Conservation (phyloP, 345 rosid genomes). For the Isatis tinctoria region DNA sequence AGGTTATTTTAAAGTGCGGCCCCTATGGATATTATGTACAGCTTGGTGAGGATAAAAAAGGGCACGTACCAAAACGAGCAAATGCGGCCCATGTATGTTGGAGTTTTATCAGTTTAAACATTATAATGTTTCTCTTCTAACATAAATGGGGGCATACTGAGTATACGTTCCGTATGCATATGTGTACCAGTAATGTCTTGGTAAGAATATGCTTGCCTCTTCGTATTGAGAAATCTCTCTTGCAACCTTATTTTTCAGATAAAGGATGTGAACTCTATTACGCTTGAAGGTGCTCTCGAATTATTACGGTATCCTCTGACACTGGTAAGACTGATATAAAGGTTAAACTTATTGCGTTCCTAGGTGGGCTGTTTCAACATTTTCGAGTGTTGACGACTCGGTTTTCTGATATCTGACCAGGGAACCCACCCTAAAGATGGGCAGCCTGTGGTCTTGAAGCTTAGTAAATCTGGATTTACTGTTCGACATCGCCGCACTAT, state of each 20-base stretch:
- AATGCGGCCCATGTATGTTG: conserved; percentile 65
- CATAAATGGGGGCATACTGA: conserved; percentile 2
- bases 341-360: conserved; percentile 9
- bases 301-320: conserved; percentile 73
- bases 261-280: conserved; percentile 58
- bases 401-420: conserved; percentile 38
- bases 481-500: conserved; percentile 64
- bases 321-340: conserved; percentile 49
- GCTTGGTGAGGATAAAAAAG: conserved; percentile 86
- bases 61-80: conserved; percentile 71
- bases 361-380: conserved; percentile 14
- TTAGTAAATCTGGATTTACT: conserved; percentile 61
- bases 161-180: background rate
- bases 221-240: background rate
- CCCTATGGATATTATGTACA: conserved; percentile 93
- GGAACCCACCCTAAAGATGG: conserved; percentile 88
- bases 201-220: background rate
- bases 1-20: conserved; percentile 88
- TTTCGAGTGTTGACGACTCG: conserved; percentile 1
- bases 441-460: conserved; percentile 62
- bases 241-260: conserved; percentile 41
- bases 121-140: conserved; percentile 2
- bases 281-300: conserved; percentile 73
- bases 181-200: background rate
- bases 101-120: background rate